Evolutionary conservation across 2,329 filamentous ascomycete species (phyloP).

Genomic region (Metarhizium robertsii): DNA sequence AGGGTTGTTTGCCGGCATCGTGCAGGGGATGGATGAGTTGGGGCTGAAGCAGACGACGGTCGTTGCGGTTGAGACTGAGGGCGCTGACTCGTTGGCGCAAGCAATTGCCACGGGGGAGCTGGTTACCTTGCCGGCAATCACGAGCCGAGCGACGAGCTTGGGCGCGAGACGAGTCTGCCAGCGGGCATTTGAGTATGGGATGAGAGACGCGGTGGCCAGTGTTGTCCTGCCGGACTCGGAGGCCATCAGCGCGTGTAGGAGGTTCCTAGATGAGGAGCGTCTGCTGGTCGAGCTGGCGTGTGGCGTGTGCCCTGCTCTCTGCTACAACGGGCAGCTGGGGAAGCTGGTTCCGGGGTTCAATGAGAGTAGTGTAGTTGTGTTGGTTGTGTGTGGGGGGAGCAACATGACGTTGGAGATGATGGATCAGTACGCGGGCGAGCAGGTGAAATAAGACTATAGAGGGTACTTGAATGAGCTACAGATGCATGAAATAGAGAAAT

Average conservation of each 20-base stretch:
- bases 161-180: conserved; percentile 59
- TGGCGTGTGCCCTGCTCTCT: conserved; percentile 19
- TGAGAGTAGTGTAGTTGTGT: conserved; percentile 17
- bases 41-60: conserved; percentile 31
- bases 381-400: conserved; percentile 22
- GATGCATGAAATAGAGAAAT: conserved; percentile 30
- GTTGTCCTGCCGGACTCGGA: conserved; percentile 18
- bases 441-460: conserved; percentile 10
- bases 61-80: conserved; percentile 63
- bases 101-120: conserved; percentile 43
- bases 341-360: conserved; percentile 13
- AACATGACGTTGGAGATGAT: conserved; percentile 23
- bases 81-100: conserved; percentile 56
- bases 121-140: conserved; percentile 58
- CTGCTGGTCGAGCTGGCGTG: conserved; percentile 21
- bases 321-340: conserved; percentile 15
- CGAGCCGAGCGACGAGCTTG: conserved; percentile 60
- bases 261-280: conserved; percentile 19
- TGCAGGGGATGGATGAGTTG: conserved; percentile 45
- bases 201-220: conserved; percentile 16
- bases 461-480: conserved; percentile 12
- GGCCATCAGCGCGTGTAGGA: conserved; percentile 16
- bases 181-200: conserved; percentile 23
- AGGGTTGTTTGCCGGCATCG: conserved; percentile 66
- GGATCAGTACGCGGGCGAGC: conserved; percentile 6